Base-by-base conservation (phyloP, 176 grass and related monocot species). In the Calamus simplicifolius region DNA sequence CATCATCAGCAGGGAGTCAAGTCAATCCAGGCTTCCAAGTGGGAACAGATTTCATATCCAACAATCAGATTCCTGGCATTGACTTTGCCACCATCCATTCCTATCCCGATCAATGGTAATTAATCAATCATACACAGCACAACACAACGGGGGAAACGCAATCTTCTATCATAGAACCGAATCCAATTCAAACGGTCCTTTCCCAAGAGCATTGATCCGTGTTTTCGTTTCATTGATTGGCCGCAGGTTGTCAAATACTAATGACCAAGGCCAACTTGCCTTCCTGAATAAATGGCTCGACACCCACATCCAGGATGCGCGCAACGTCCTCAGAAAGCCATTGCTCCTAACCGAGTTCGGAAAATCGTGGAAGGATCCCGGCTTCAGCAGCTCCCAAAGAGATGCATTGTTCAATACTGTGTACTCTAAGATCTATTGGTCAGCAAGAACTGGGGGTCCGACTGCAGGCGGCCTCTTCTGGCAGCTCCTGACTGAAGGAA, bases 21-120 rank as follows among this genome's bases (percentile, higher is more conserved):
- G 28, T 49, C 59, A 92, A 93, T 73, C 94, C 94, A 18, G 67
- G 76, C 3, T 64, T 76, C 64, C 81, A 75, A 70, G 49, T 91
- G 2, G 94, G 94, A 79, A 92, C 88, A 16, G 94, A 98, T 67
- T 98, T 98, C 94, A 79, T 98, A 56, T 71, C 79, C 66, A 83
- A 98, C 73, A 92, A 98, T 64, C 84, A 62, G 54, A 68, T 62
- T 28, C 72, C 85, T 18, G 81, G 69, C 25, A 76, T 98, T 54
- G 94, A 98, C 76, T 98, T 98, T 60, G 94, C 88, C 75, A 93
- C 88, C 60, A 68, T 98, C 53, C 94, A 98, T 76, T 83, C 76
- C n/a, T 98, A 98, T 78, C 94, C 94, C 25, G 88, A 98, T 63
- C 94, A 83, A 74, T 98, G 94, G 84, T 87, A 82, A 23, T 23